Evolutionary conservation across 2,329 filamentous ascomycete species (phyloP), one percentile per base, ranked within the genome.

Genomic region (Talaromyces sp.): DNA sequence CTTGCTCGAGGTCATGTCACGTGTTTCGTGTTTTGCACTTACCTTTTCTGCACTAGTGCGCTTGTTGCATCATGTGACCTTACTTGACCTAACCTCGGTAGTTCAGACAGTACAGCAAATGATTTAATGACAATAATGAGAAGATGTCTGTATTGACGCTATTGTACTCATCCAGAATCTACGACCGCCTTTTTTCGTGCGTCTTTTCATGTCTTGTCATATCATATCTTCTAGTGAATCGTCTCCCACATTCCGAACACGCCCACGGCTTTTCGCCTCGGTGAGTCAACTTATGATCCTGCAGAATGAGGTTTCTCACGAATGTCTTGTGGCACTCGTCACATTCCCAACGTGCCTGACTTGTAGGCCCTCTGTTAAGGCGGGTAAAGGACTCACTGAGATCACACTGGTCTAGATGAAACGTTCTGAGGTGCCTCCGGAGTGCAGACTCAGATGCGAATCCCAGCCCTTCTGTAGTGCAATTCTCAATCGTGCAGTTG

Each of bases 361-460:
- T 59, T 13, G 50, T 35, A 3, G 50, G 11, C 14, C 50, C n/a
- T 56, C 56, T 59, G 11, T 16, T 59, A 16, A 59, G 6, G 8
- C 37, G 35, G 10, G 56, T 41, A 27, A 59, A 59, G 8, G 56
- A 43, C 11, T 59, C 56, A 43, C 56, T 45, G 11, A 59, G 35
- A 27, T 59, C 56, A 41, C 56, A 59, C 19, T 59, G 35, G 6
- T 59, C 56, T 13, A 37, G 56, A 59, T 59, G 56, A 22, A 59
- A 59, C 22, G 35, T 59, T 59, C 39, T 59, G 22, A 59, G 37
- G 22, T 59, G 56, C 37, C 33, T 59, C 24, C 39, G 37, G 4
- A 59, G 39, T 16, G 56, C 56, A 43, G 35, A 27, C 14, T 59
- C 39, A n/a, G 56, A 59, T 45, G 35, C 39, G 13, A 59, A 13